Base-by-base conservation (phyloP, 805 yeast species). In the Teunomyces tritomae region DNA sequence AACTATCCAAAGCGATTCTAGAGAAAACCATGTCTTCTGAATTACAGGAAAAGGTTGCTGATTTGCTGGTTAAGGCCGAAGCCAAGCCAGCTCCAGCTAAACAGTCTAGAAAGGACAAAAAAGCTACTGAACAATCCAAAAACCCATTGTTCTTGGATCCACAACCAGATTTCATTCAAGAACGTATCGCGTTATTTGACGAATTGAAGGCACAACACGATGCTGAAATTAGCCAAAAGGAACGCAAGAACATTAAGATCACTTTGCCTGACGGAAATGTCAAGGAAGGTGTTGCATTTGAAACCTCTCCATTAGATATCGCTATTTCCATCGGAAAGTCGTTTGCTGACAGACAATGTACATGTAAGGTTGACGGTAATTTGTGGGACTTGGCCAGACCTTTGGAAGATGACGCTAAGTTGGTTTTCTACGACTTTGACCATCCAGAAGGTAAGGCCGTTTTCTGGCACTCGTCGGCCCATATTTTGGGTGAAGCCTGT, bases 401-500 rank as follows among this genome's bases (percentile, higher is more conserved):
- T 24, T 76, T 94, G 45, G 99, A 94, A 71, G 71, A 68, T 9
- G 86, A 80, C 51, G 76, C 80, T 50, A 66, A 73, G 24, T 74
- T 94, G 53, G 94, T 89, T 66, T 85, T 90, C 61, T 80, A 89
- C 64, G 97, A 91, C 65, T 94, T 94, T 61, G 96, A 89, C 34
- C 78, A 89, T 51, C 87, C 87, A n/a, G 97, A 91, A 63, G 99
- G 98, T 70, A 89, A 85, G 67, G 83, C 84, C 55, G 98, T 92
- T 30, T 94, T 94, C 74, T 94, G 99, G 99, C 99, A 94, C 70
- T 94, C 99, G 2, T 87, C 96, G 56, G 99, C 99, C 45, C 99
- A 94, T 72, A 92, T 94, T 47, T 76, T 94, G 59, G 99, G 99
- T 72, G 99, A 94, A 76, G 92, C 97, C 43, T 87, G 96, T 76